Evolutionary conservation across 192 early-diverging fungal genomes (phyloP).

Genomic region (Podila epigama): DNA sequence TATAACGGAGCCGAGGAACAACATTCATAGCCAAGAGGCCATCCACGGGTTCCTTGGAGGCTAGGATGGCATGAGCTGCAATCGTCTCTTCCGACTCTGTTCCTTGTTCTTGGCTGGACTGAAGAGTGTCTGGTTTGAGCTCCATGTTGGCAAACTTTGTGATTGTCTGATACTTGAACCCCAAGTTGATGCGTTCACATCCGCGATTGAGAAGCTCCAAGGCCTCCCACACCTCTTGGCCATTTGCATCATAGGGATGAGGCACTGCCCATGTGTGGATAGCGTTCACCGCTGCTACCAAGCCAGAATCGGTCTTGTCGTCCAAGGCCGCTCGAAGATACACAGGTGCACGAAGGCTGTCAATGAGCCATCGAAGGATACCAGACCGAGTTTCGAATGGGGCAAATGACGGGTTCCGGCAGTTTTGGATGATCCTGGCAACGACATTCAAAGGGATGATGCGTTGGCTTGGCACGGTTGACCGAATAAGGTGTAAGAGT

Average conservation of each 20-base stretch:
- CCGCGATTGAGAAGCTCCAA: conserved; percentile 33
- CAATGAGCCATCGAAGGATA: conserved; percentile 49
- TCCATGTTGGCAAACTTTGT: conserved; percentile 51
- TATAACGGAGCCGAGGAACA: conserved; percentile 61
- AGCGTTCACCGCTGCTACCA: conserved; percentile 58
- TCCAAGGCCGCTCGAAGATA: conserved; percentile 73
- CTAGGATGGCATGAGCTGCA: conserved; percentile 57
- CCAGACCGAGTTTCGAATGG: conserved; percentile 25
- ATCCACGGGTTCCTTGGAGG: conserved; percentile 58
- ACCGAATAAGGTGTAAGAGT: conserved; percentile 80
- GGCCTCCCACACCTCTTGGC: conserved; percentile 53
- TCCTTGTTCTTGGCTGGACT: conserved; percentile 48
- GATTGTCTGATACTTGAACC: conserved; percentile 19
- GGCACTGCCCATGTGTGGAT: conserved; percentile 53
- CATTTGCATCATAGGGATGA: conserved; percentile 6
- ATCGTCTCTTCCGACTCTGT: conserved; percentile 44
- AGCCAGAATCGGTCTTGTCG: conserved; percentile 66
- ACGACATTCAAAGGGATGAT: conserved; percentile 71
- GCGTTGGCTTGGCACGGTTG: conserved; percentile 82
- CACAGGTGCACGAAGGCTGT: conserved; percentile 52
- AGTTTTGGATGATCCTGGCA: conserved; percentile 63
- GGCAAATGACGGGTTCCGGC: conserved; percentile 36
- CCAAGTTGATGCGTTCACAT: conserved; percentile 36
- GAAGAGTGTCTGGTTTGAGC: conserved; percentile 32
- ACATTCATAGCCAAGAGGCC: conserved; percentile 72